A percentile compares a stretch with the other conserved stretches of the same genome.
These are phyloP conservation scores for Haberlea rhodopensis DNA, from an alignment of 257 asterid genomes.

Conservation along the genomic window DNA sequence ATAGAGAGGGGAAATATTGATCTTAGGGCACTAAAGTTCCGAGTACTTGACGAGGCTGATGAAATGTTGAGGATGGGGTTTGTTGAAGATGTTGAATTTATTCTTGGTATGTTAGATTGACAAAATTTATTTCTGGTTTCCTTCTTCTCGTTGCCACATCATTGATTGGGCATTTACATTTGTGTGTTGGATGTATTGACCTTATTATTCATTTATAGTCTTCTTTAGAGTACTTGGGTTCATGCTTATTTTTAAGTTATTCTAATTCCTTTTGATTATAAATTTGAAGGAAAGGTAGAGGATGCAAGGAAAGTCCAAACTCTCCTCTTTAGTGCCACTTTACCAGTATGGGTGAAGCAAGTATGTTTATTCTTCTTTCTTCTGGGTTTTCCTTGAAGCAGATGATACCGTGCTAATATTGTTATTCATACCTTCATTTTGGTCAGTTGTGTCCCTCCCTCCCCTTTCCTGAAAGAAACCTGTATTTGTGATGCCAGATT, in stretches of 20 bases:
- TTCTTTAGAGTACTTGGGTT: background rate
- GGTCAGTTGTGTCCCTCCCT: background rate
- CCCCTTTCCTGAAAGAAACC: constrained; percentile 14
- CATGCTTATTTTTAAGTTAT: constrained; percentile 7
- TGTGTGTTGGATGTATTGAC: background rate
- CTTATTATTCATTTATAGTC: constrained; percentile 6
- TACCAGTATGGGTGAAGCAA: constrained; percentile 84
- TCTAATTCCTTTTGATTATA: background rate
- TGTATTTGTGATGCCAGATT: constrained; percentile 46
- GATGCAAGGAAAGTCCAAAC: constrained; percentile 88
- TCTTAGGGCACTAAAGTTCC: constrained; percentile 71
- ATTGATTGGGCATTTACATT: background rate
- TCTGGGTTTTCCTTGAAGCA: background rate
- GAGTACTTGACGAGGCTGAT: constrained; percentile 98
- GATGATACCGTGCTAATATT: background rate
- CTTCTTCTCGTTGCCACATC: background rate
- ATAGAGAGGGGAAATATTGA: constrained; percentile 76
- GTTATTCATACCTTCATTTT: background rate
- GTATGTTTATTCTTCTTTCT: constrained; percentile 30
- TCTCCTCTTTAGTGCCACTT: constrained; percentile 93
- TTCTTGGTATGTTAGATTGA: constrained; percentile 59
- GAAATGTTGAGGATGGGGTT: constrained; percentile 99
- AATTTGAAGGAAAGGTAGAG: constrained; percentile 68
- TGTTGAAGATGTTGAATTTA: constrained; percentile 96
- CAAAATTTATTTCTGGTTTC: background rate